Evolutionary conservation across 2,329 filamentous ascomycete genomes (phyloP).

Genomic region (Botrytis sinoallii): DNA sequence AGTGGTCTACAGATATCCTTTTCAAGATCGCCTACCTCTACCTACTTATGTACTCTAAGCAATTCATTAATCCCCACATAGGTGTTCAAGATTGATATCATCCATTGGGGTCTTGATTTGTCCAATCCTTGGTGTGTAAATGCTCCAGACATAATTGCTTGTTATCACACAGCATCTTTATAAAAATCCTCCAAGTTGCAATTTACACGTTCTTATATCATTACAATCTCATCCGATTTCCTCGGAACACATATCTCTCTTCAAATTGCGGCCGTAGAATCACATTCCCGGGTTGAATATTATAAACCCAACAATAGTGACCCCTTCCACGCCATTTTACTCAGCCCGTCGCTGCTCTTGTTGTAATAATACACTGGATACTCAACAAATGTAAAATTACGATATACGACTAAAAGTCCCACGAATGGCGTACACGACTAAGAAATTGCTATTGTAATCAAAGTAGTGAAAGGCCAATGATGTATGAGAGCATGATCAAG

Average conservation of each 20-base stretch:
- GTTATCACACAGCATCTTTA: neutral
- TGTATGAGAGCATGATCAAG: neutral
- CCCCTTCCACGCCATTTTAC: neutral
- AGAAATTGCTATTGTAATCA: neutral
- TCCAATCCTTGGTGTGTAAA: neutral
- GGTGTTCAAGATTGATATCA: neutral
- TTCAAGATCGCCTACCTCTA: neutral
- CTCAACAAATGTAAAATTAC: neutral
- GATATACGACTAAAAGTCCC: neutral
- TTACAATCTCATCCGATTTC: neutral
- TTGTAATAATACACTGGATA: neutral
- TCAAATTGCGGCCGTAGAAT: neutral
- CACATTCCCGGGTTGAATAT: neutral
- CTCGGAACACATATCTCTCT: neutral
- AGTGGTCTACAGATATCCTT: fast-evolving
- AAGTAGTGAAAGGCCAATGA: neutral
- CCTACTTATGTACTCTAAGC: too few species aligned
- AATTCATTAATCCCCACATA: neutral
- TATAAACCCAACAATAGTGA: neutral
- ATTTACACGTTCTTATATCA: neutral
- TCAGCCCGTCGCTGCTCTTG: neutral
- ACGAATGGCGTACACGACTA: neutral
- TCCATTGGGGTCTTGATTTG: neutral
- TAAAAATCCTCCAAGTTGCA: neutral
- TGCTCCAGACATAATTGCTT: neutral